Evolutionary conservation across 1,139 yeast genomes (phyloP).

Genomic region (Diutina neorugosa): DNA sequence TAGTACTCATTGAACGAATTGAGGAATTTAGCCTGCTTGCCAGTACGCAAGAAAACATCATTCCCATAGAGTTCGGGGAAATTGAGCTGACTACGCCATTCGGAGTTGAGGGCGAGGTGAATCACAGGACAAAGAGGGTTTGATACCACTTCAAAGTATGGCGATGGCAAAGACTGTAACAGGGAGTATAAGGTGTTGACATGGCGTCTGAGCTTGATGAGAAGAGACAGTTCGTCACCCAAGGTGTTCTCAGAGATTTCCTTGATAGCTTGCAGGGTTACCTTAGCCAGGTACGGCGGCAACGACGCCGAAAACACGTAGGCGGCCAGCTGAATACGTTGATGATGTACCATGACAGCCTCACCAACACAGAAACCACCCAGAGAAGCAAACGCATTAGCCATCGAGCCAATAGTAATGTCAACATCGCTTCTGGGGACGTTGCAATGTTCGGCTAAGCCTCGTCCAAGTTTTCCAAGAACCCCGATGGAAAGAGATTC

Average conservation of each 20-base stretch:
- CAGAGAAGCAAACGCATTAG: slow-evolving; percentile 71
- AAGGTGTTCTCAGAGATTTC: slow-evolving; percentile 13
- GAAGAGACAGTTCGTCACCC: slow-evolving; percentile 21
- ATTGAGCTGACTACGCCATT: slow-evolving; percentile 27
- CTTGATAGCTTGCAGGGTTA: slow-evolving; percentile 50
- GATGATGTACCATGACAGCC: slow-evolving; percentile 77
- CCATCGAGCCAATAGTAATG: slow-evolving; percentile 80
- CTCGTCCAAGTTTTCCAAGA: slow-evolving; percentile 77
- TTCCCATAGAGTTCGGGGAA: slow-evolving; percentile 40
- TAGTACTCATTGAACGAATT: slow-evolving; percentile 27
- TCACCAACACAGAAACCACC: slow-evolving; percentile 96
- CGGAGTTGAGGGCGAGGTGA: slow-evolving; percentile 42
- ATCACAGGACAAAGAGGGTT: slow-evolving; percentile 51
- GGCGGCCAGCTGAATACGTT: slow-evolving; percentile 79
- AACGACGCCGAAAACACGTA: slow-evolving; percentile 91
- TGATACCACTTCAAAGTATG: slow-evolving; percentile 41
- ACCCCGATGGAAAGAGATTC: slow-evolving; percentile 83
- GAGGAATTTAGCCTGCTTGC: slow-evolving; percentile 22
- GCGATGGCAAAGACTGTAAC: slow-evolving; percentile 9
- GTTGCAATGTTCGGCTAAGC: slow-evolving; percentile 60
- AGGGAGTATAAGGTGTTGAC: slow-evolving; percentile 12
- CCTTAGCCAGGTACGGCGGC: slow-evolving; percentile 82
- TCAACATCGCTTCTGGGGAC: slow-evolving; percentile 62
- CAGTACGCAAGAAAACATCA: slow-evolving; percentile 24
- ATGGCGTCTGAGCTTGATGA: slow-evolving; percentile 17